phyloP scores from a whole-genome alignment of 2,329 filamentous ascomycete genomes.

The Periconia digitata region DNA sequence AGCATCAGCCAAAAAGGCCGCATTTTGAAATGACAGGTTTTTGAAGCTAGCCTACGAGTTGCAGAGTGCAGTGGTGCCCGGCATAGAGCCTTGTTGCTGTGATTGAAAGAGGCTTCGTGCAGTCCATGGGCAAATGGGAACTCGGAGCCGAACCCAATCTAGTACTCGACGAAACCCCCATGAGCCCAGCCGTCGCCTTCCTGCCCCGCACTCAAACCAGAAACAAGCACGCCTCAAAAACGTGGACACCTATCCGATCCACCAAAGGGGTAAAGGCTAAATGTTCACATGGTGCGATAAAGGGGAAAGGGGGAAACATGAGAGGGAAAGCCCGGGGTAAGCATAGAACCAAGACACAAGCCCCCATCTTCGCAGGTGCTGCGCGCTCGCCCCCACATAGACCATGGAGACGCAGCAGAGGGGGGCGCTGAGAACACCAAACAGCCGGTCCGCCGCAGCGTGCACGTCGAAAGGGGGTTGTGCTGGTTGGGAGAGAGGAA shows the following conservation, averaged over 20 bases:
- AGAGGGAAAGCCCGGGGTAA: slow-evolving; percentile 35
- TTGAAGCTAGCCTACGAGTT: slow-evolving; percentile 33
- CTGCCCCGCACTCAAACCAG: not conserved
- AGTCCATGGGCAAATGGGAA: slow-evolving; percentile 15
- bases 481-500: slow-evolving; percentile 31
- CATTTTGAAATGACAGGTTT: slow-evolving; percentile 27
- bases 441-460: slow-evolving; percentile 12
- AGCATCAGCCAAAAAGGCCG: not conserved
- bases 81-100: slow-evolving; percentile 1
- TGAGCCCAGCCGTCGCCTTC: slow-evolving; percentile 3
- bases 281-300: slow-evolving; percentile 26
- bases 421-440: slow-evolving; percentile 10
- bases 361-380: slow-evolving; percentile 22
- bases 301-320: slow-evolving; percentile 34
- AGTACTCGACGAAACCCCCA: slow-evolving; percentile 2
- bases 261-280: slow-evolving; percentile 20
- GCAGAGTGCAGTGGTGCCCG: slow-evolving; percentile 2
- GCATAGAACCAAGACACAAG: slow-evolving; percentile 30
- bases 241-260: slow-evolving; percentile 23
- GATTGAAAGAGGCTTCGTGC: slow-evolving; percentile 5
- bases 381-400: slow-evolving; percentile 22
- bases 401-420: slow-evolving; percentile 22
- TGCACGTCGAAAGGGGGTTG: slow-evolving; percentile 26
- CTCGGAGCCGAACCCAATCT: slow-evolving; percentile 15
- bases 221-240: slow-evolving; percentile 17